phyloP scores from a whole-genome alignment of 257 asterid species.

The Anisodus tanguticus region DNA sequence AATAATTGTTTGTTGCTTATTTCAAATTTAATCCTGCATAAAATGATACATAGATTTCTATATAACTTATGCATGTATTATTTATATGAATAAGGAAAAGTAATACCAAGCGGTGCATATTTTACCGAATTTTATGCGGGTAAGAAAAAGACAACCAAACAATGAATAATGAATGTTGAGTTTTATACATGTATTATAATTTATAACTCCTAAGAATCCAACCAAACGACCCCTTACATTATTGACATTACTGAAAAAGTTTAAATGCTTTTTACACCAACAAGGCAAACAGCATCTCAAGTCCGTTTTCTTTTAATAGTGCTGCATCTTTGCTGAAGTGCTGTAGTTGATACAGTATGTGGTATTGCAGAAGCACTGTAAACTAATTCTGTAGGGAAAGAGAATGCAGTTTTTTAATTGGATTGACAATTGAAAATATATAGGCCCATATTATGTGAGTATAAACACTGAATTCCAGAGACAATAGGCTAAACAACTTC shows the following conservation, averaged over 20 bases:
- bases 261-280: not conserved
- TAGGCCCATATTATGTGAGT: not conserved
- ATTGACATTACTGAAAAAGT: not conserved
- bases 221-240: not conserved
- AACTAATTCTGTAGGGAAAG: not conserved
- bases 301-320: not conserved
- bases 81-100: not conserved
- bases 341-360: not conserved
- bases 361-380: not conserved
- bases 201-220: not conserved
- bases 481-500: not conserved
- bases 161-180: not conserved
- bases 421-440: not conserved
- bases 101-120: not conserved
- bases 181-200: not conserved
- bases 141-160: not conserved
- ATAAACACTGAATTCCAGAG: slow-evolving; percentile 18
- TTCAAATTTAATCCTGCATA: not conserved
- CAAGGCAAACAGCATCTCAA: not conserved
- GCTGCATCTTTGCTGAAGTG: not conserved
- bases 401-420: not conserved
- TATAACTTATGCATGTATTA: not conserved
- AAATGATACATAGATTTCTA: not conserved
- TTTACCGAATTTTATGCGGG: not conserved
- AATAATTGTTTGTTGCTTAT: not conserved